A percentile compares a stretch with the other conserved stretches of the same genome.
Conservation (phyloP, 2,329 filamentous ascomycete genomes). For the Fusarium sp. region DNA sequence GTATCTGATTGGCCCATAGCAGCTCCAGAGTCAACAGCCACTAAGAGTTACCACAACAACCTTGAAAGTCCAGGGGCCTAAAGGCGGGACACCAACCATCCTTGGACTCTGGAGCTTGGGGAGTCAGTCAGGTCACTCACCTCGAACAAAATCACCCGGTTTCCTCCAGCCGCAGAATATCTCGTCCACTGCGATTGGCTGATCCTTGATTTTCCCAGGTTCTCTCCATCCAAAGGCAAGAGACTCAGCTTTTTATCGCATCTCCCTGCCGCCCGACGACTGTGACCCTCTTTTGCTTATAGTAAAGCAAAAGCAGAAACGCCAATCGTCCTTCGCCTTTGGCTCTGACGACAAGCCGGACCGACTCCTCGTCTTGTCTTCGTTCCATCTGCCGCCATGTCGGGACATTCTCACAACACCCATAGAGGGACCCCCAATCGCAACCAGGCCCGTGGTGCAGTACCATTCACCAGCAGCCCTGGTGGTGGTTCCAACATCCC, state of each 20-base stretch:
- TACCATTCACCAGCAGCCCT: conserved; percentile 73
- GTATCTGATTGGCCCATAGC: conserved; percentile 22
- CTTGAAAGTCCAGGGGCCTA: conserved; percentile 24
- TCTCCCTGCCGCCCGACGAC: conserved; percentile 22
- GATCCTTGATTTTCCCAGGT: conserved; percentile 33
- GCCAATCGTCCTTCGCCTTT: conserved; percentile 37
- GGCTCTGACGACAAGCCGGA: conserved; percentile 34
- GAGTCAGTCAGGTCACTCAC: conserved; percentile 38
- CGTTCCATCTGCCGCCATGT: conserved; percentile 59
- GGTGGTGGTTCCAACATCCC: conserved; percentile 74
- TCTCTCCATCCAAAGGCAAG: conserved; percentile 33
- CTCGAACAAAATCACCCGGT: conserved; percentile 48
- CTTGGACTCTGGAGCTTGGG: conserved; percentile 29
- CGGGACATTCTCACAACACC: conserved; percentile 63
- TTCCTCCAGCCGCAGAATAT: conserved; percentile 44
- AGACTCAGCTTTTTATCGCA: conserved; percentile 36
- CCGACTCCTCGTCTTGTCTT: conserved; percentile 39
- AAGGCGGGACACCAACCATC: conserved; percentile 33
- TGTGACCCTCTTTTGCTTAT: conserved; percentile 31
- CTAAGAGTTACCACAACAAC: conserved; percentile 42
- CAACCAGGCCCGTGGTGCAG: conserved; percentile 68
- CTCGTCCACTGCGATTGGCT: conserved; percentile 48
- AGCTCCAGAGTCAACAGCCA: conserved; percentile 37
- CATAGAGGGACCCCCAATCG: conserved; percentile 78
- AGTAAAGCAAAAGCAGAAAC: conserved; percentile 33